Evolutionary conservation across 2,329 filamentous ascomycete species (phyloP).

Genomic region (Arthrinium puccinioides): DNA sequence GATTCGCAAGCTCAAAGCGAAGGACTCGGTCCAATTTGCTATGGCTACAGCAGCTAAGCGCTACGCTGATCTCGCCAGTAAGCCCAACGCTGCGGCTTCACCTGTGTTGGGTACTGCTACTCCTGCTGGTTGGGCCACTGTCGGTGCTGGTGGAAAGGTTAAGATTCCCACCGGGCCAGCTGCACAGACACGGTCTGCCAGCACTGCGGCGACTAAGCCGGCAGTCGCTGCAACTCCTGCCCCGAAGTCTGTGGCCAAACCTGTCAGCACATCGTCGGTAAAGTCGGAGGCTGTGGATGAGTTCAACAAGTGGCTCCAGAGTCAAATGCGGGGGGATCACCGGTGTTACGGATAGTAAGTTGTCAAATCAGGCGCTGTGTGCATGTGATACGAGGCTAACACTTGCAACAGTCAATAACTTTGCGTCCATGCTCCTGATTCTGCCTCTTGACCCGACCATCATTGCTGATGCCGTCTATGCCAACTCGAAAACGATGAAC

Average conservation of each 20-base stretch:
- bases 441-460: slow-evolving; percentile 73
- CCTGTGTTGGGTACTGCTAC: slow-evolving; percentile 31
- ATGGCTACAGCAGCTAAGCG: slow-evolving; percentile 63
- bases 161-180: slow-evolving; percentile 63
- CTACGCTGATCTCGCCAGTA: slow-evolving; percentile 90
- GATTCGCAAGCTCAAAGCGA: slow-evolving; percentile 70
- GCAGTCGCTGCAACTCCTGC: slow-evolving; percentile 26
- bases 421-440: slow-evolving; percentile 67
- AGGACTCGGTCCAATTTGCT: slow-evolving; percentile 42
- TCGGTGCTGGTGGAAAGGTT: slow-evolving; percentile 87
- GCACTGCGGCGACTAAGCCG: slow-evolving; percentile 35
- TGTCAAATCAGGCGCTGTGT: too few species aligned
- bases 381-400: background rate
- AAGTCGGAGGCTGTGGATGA: slow-evolving; percentile 68
- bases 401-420: slow-evolving; percentile 60
- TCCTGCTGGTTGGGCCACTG: slow-evolving; percentile 79
- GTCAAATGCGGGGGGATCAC: slow-evolving; percentile 68
- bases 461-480: slow-evolving; percentile 86
- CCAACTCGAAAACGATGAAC: slow-evolving; percentile 81
- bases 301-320: slow-evolving; percentile 86
- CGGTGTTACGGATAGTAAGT: slow-evolving; percentile 45
- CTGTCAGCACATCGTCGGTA: slow-evolving; percentile 32
- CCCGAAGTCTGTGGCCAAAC: slow-evolving; percentile 46
- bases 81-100: slow-evolving; percentile 37
- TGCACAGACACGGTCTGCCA: slow-evolving; percentile 37